Base-by-base conservation (phyloP, 2,329 filamentous ascomycete genomes). In the Hypoxylon sp. region DNA sequence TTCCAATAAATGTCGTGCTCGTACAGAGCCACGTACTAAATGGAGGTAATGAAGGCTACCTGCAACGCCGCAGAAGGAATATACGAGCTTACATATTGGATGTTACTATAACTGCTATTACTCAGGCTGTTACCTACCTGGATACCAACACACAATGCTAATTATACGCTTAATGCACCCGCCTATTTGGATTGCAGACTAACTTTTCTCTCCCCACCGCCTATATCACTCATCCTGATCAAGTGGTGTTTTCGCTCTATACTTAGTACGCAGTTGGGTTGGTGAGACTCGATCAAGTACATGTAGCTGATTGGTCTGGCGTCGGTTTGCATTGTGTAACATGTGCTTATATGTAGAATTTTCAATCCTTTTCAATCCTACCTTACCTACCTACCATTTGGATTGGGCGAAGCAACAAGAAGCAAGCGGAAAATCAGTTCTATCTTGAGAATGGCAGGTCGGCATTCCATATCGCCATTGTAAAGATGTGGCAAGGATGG, bases 261-360 rank as follows among this genome's bases (percentile, higher is more conserved):
- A 62, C 54, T 38, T 65, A 55, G 36, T 14, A 40, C 12, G 46
- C 33, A 14, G 45, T 49, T 49, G 28, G 45, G 51, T 48, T 46
- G 32, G 36, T 32, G 26, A 56, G 53, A 54, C 30, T 53, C 30
- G 42, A 48, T 57, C 33, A 38, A 22, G 24, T 38, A 46, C 49
- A 48, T 62, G 62, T 68, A 52, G 65, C 63, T 65, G 49, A 55
- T 61, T 66, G 48, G 38, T 24, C 52, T 59, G 32, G 42, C 61
- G 63, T 69, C 36, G 60, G 63, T 61, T 49, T 58, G 66, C 66
- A 61, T 69, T 61, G 63, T 69, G 63, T 69, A 69, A 66, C 66
- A 53, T 54, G 56, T 53, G 59, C 33, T 50, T 28, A 61, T 57
- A 36, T 55, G 44, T 42, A 66, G 56, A 57, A 61, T 51, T 38